phyloP scores from a whole-genome alignment of 2,329 filamentous ascomycete genomes.

The Aspergillus sp. region DNA sequence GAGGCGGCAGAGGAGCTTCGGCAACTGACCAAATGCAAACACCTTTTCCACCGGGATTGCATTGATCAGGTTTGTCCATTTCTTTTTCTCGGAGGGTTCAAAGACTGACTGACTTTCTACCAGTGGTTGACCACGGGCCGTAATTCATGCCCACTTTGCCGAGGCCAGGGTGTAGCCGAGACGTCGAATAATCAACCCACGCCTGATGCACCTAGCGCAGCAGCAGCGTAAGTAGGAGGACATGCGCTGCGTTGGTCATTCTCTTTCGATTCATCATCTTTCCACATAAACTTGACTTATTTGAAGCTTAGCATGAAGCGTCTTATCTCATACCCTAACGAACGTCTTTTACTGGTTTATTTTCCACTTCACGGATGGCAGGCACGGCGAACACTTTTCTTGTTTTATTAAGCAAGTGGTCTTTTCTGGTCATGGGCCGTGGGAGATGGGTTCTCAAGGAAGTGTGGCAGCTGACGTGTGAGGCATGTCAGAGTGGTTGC shows the following conservation, averaged over 20 bases:
- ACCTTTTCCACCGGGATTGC: slow-evolving; percentile 68
- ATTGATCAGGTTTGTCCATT: slow-evolving; percentile 63
- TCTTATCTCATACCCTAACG: slow-evolving; percentile 29
- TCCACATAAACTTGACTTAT: slow-evolving; percentile 14
- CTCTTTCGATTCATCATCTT: slow-evolving; percentile 4
- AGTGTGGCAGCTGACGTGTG: slow-evolving; percentile 4
- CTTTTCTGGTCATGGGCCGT: slow-evolving; percentile 17
- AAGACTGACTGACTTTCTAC: slow-evolving; percentile 17
- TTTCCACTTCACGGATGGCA: slow-evolving; percentile 31
- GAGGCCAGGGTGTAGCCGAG: slow-evolving; percentile 46
- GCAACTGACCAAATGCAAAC: slow-evolving; percentile 63
- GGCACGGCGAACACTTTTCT: slow-evolving; percentile 23
- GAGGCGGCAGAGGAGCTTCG: slow-evolving; percentile 62
- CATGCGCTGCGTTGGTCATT: neutral
- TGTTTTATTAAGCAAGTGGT: slow-evolving; percentile 17
- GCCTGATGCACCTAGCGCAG: slow-evolving; percentile 18
- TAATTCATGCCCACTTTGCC: slow-evolving; percentile 42
- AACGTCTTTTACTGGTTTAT: slow-evolving; percentile 22
- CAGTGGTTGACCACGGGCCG: slow-evolving; percentile 66
- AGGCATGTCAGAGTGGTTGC: neutral
- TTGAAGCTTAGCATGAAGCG: slow-evolving; percentile 36
- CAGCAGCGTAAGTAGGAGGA: slow-evolving; percentile 17
- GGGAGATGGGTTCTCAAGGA: slow-evolving; percentile 5
- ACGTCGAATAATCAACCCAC: slow-evolving; percentile 24
- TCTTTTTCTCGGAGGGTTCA: neutral